phyloP scores from a whole-genome alignment of 2,329 filamentous ascomycete species.

The Phaeosphaeriaceae sp. region DNA sequence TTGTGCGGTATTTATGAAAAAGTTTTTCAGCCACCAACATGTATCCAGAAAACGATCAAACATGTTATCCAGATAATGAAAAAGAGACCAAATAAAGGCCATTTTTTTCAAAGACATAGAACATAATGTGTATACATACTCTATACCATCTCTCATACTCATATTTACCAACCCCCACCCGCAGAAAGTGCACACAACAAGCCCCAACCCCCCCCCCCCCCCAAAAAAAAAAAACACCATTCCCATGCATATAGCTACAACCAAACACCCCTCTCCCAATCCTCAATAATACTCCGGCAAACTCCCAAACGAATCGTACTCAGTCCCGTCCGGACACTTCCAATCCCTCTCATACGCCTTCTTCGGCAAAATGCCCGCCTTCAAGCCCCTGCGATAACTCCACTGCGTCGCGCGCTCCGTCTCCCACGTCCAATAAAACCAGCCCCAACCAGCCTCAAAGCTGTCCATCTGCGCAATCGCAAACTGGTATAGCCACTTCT shows the following conservation, averaged over 20 bases:
- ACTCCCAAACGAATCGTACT: conserved; percentile 51
- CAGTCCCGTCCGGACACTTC: conserved; percentile 45
- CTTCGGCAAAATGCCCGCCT: conserved; percentile 76
- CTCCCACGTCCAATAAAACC: conserved; percentile 99
- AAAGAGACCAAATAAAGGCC: too few species aligned
- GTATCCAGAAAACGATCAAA: too few species aligned
- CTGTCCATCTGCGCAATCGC: conserved; percentile 95
- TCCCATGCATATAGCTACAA: background rate
- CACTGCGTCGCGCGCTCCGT: conserved; percentile 87
- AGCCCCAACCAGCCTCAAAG: conserved; percentile 93
- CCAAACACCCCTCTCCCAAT: background rate
- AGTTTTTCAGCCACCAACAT: too few species aligned
- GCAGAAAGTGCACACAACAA: too few species aligned
- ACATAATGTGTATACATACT: too few species aligned
- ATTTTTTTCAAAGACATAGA: too few species aligned
- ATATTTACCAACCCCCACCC: too few species aligned
- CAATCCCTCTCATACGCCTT: conserved; percentile 53
- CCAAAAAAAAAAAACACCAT: background rate
- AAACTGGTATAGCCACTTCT: conserved; percentile 84
- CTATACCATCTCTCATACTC: too few species aligned
- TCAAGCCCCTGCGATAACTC: conserved; percentile 85
- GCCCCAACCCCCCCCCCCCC: too few species aligned
- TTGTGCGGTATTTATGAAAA: too few species aligned
- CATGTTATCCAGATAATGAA: too few species aligned
- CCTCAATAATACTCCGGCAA: conserved; percentile 54